Evolutionary conservation across 2,329 filamentous ascomycete genomes (phyloP).

Genomic region (Sordariomycetes sp.): DNA sequence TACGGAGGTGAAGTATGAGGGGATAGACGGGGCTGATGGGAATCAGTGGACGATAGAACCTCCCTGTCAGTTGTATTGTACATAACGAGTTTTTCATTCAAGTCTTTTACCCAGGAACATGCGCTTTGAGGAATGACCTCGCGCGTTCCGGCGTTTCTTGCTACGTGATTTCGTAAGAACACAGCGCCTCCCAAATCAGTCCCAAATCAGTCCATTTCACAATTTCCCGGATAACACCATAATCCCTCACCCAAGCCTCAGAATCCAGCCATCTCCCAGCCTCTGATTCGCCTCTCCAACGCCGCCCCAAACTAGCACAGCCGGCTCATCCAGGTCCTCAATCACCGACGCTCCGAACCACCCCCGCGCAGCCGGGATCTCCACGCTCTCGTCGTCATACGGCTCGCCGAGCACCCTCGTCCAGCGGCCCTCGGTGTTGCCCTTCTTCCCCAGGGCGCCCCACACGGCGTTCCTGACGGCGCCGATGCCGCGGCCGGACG

Average conservation of each 20-base stretch:
- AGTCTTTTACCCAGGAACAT: neutral
- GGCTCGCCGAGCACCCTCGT: slow-evolving; percentile 32
- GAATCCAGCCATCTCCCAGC: slow-evolving; percentile 53
- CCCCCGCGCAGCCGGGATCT: slow-evolving; percentile 41
- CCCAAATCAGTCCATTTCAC: neutral
- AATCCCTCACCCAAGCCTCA: slow-evolving; percentile 36
- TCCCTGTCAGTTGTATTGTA: slow-evolving; percentile 12
- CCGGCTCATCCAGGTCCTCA: slow-evolving; percentile 48
- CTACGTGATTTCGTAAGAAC: neutral
- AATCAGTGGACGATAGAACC: neutral
- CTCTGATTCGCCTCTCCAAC: slow-evolving; percentile 37
- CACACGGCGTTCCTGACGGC: slow-evolving; percentile 45
- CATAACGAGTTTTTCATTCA: slow-evolving; percentile 13
- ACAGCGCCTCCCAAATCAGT: neutral
- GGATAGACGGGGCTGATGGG: slow-evolving; percentile 1
- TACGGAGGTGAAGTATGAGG: neutral
- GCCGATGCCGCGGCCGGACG: slow-evolving; percentile 38
- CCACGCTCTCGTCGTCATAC: slow-evolving; percentile 38
- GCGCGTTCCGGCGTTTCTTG: neutral
- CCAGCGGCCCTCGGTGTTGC: slow-evolving; percentile 50
- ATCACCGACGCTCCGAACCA: slow-evolving; percentile 47
- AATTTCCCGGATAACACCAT: neutral
- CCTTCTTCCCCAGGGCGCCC: slow-evolving; percentile 39
- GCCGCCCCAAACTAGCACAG: slow-evolving; percentile 51
- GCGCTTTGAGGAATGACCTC: neutral